These are phyloP conservation scores for Hyphodiscus hymeniophilus DNA, from an alignment of 495 filamentous ascomycete genomes.

Conservation along the genomic window DNA sequence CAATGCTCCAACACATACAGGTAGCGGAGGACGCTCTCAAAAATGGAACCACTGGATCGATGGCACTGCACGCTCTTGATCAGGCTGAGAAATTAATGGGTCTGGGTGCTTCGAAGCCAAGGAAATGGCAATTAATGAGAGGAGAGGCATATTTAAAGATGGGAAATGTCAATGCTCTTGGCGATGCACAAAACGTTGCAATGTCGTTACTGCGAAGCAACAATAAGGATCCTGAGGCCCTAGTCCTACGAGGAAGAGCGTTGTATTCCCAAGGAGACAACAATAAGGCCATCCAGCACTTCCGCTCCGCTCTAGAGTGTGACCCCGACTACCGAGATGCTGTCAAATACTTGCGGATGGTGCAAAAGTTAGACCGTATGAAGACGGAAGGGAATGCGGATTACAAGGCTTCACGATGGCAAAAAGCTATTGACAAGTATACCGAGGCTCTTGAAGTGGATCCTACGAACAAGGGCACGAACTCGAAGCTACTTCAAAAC, in stretches of 20 bases:
- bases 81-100: constrained; percentile 78
- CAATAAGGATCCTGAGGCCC: constrained; percentile 83
- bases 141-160: constrained; percentile 94
- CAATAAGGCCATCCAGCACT: constrained; percentile 87
- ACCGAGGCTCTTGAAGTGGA: constrained; percentile 79
- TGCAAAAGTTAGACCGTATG: constrained; percentile 84
- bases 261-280: constrained; percentile 90
- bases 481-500: constrained; percentile 91
- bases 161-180: constrained; percentile 78
- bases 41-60: constrained; percentile 68
- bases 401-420: constrained; percentile 78
- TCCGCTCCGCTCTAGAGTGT: constrained; percentile 79
- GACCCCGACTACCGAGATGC: constrained; percentile 88
- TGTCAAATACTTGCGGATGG: constrained; percentile 72
- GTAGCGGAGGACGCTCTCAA: constrained; percentile 71
- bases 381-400: constrained; percentile 89
- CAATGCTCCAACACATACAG: constrained; percentile 74
- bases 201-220: constrained; percentile 80
- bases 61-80: constrained; percentile 87
- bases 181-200: constrained; percentile 86
- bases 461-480: constrained; percentile 82
- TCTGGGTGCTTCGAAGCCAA: constrained; percentile 60
- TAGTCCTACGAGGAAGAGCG: constrained; percentile 80
- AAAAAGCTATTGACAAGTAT: constrained; percentile 76
- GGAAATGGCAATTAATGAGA: constrained; percentile 88